Evolutionary conservation across 495 filamentous ascomycete species (phyloP), one percentile per base, ranked within the genome.

Genomic region (Pseudoneurospora amorphoporcata): DNA sequence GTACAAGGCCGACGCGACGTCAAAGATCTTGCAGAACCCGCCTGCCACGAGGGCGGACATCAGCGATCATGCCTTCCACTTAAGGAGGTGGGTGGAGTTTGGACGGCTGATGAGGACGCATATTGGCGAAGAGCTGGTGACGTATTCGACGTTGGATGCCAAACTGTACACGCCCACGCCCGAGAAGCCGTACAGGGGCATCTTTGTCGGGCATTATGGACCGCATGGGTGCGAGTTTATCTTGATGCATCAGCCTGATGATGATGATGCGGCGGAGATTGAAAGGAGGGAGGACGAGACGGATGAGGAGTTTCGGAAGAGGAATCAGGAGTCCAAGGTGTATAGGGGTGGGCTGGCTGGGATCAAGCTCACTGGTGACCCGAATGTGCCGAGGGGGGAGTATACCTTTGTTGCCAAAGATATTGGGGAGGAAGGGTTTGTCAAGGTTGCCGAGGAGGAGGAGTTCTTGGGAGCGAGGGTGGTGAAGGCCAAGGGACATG

Each of bases 141-240:
- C 92, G 1, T 97, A 89, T 74, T 86, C 91, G 16, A 94, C 95
- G 0, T 84, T 98, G 3, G 88, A 91, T 71, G 86, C 88, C 16
- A 83, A 81, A 5, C 78, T 89, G 32, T 97, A 95, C 77, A 94
- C 89, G 0, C 93, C 94, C 0, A 94, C 93, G 0, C 78, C 80
- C n/a, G 83, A 89, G 47, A 93, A 93, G 78, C 94, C 93, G 1
- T 97, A 87, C 77, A 90, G 92, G 73, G 95, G 95, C 0, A 91
- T 98, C 32, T 98, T 92, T 92, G 91, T 95, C 10, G 95, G 95
- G 5, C 94, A 97, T 77, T 97, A 96, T 77, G 90, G 89, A 14
- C 89, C 87, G 0, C 94, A 98, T 77, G 93, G 94, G 3, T 96
- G 92, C 80, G 94, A 98, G 79, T 96, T 97, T 73, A 77, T 97